These are phyloP conservation scores for Puccinellia tenuiflora DNA, from an alignment of 176 grass and related monocot species.

Conservation along the genomic window DNA sequence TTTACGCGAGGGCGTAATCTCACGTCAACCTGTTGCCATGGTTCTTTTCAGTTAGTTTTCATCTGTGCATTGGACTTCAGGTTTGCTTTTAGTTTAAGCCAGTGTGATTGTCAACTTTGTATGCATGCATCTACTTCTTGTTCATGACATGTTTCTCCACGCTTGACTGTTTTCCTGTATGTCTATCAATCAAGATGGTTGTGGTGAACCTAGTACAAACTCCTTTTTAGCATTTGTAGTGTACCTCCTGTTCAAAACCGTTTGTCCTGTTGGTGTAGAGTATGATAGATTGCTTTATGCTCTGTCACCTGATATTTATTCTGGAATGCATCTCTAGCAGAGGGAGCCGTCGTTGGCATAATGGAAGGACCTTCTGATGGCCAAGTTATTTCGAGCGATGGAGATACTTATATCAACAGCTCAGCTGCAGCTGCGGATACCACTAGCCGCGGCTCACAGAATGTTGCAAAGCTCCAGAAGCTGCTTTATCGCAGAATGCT, in stretches of 20 bases:
- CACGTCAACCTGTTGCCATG: too few relatives aligned
- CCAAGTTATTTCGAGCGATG: background rate
- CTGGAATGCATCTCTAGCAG: background rate
- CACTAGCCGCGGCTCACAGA: constrained; percentile 28
- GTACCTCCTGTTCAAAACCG: too few relatives aligned
- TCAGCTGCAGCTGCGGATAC: background rate
- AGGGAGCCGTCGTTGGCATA: background rate
- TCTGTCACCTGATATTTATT: background rate
- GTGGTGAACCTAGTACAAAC: background rate
- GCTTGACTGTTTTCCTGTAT: background rate
- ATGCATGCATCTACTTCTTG: background rate
- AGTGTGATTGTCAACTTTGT: background rate
- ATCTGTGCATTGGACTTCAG: too few relatives aligned
- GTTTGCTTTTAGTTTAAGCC: too few relatives aligned
- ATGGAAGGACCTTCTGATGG: constrained; percentile 29
- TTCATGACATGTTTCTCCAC: background rate
- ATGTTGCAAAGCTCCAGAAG: constrained; percentile 58
- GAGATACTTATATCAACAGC: background rate
- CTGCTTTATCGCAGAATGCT: constrained; percentile 71
- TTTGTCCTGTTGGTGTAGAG: background rate
- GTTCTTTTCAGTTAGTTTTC: too few relatives aligned
- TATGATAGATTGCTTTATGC: background rate
- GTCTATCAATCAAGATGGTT: background rate
- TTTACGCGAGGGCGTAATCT: too few relatives aligned
- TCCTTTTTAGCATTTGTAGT: background rate